Percentiles rank a stretch among this genome's conserved stretches.
Evolutionary conservation across 352 stramenopile species (phyloP).

Genomic region (Phytophthora citrophthora): DNA sequence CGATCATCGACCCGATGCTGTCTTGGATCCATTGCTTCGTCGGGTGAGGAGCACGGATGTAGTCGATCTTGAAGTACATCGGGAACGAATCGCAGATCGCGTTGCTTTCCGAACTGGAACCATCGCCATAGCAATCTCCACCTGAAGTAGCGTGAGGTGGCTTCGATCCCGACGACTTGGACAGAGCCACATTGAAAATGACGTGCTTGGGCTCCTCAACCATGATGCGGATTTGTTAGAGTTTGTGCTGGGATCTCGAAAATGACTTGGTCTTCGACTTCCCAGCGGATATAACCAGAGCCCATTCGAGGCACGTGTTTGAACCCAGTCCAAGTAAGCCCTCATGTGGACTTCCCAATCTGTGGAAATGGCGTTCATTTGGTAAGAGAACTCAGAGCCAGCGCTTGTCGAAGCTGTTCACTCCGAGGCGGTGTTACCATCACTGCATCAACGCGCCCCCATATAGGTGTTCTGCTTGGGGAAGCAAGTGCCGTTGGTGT

Average conservation of each 20-base stretch:
- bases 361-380: neutral
- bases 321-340: neutral
- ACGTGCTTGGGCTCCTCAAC: neutral
- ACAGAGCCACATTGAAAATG: neutral
- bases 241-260: neutral
- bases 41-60: neutral
- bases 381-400: neutral
- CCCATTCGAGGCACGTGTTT: neutral
- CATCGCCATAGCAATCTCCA: neutral
- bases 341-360: neutral
- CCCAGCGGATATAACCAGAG: neutral
- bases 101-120: neutral
- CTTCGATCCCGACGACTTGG: neutral
- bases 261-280: neutral
- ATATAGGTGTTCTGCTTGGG: neutral
- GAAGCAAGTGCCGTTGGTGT: neutral
- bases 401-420: neutral
- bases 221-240: neutral
- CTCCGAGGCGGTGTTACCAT: neutral
- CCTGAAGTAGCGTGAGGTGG: neutral
- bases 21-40: neutral
- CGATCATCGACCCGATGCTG: neutral
- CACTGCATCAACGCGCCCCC: neutral
- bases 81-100: neutral
- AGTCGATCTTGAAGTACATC: constrained; percentile 2